Percentiles rank a stretch among this genome's conserved stretches.
Evolutionary conservation across 1,284 basidiomycete genomes (phyloP).

Genomic region (Ustilago esculenta): DNA sequence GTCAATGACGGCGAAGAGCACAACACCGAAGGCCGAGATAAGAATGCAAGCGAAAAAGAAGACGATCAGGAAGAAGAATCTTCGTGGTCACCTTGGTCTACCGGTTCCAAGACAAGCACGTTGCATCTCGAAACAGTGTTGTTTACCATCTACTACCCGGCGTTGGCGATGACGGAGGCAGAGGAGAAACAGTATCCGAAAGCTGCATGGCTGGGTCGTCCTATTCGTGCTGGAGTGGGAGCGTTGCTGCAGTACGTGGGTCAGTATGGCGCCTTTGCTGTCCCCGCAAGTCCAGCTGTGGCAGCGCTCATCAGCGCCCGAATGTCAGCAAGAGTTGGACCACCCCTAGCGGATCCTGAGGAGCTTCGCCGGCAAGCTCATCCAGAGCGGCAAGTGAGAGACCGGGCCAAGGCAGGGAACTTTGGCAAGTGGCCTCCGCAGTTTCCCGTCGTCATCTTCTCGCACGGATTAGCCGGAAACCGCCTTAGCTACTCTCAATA

Average conservation of each 20-base stretch:
- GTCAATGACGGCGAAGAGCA: neutral
- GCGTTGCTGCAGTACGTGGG: slow-evolving; percentile 52
- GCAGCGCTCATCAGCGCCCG: slow-evolving; percentile 31
- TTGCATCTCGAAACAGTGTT: slow-evolving; percentile 58
- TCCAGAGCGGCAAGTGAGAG: neutral
- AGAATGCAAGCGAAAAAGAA: neutral
- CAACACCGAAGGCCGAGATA: no score
- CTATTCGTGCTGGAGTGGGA: slow-evolving; percentile 35
- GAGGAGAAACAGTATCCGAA: slow-evolving; percentile 31
- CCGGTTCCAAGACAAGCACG: slow-evolving; percentile 40
- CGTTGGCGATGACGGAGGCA: slow-evolving; percentile 7
- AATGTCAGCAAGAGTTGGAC: slow-evolving; percentile 40
- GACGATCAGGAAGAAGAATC: slow-evolving; percentile 8
- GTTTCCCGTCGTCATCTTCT: slow-evolving; percentile 60
- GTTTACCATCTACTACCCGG: slow-evolving; percentile 59
- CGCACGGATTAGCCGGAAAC: slow-evolving; percentile 59
- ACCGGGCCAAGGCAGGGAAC: slow-evolving; percentile 30
- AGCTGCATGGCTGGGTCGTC: slow-evolving; percentile 54
- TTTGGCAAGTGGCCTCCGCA: slow-evolving; percentile 35
- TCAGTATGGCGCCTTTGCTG: slow-evolving; percentile 52
- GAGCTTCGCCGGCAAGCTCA: slow-evolving; percentile 19
- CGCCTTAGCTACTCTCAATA: slow-evolving; percentile 59
- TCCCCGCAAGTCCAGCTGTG: slow-evolving; percentile 49
- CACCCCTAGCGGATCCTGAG: slow-evolving; percentile 47
- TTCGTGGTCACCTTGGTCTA: slow-evolving; percentile 35